Base-by-base conservation (phyloP, 2,329 filamentous ascomycete genomes). In the Ophiostoma sp. region DNA sequence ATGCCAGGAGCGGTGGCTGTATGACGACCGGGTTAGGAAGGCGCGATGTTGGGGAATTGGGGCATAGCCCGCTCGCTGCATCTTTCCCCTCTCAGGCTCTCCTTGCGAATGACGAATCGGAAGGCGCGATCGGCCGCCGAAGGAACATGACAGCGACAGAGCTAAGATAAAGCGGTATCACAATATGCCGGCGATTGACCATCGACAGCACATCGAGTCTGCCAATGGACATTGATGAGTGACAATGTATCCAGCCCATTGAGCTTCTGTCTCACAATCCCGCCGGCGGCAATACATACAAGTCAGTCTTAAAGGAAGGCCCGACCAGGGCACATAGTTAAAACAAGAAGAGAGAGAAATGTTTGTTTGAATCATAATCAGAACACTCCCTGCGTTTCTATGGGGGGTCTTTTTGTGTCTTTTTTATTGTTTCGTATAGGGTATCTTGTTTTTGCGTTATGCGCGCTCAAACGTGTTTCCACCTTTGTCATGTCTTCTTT, bases 381-480 rank as follows among this genome's bases (percentile, higher is more conserved):
- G 64, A 68, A n/a, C 15, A 7, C 39, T 50, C 25, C 66, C 66
- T 69, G 11, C 45, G 25, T 52, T 50, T 69, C 28, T 36, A 33
- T 36, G 31, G 19, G 28, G 36, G 19, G 17, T 50, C n/a, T 22
- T 50, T 52, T 31, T 52, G 12, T 52, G 28, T 36, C 17, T 55
- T 50, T 69, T 52, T 52, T 11, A 22, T 69, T 22, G n/a, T 69
- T 52, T 66, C 6, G 61, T 19, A 28, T 25, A 52, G 66, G 66
- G 66, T 69, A 69, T 69, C 45, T 69, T 69, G 28, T 52, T 52
- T 52, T 22, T 25, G 28, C 57, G 66, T 19, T 17, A 9, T 36
- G 66, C 17, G 25, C 28, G 28, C 45, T 25, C 28, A 17, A 52
- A 69, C 42, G 45, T 31, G 45, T 52, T 48, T 59, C 28, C 28